These are phyloP conservation scores for Fistulinella cinereoalba DNA, from an alignment of 1,284 basidiomycete genomes.

Conservation along the genomic window DNA sequence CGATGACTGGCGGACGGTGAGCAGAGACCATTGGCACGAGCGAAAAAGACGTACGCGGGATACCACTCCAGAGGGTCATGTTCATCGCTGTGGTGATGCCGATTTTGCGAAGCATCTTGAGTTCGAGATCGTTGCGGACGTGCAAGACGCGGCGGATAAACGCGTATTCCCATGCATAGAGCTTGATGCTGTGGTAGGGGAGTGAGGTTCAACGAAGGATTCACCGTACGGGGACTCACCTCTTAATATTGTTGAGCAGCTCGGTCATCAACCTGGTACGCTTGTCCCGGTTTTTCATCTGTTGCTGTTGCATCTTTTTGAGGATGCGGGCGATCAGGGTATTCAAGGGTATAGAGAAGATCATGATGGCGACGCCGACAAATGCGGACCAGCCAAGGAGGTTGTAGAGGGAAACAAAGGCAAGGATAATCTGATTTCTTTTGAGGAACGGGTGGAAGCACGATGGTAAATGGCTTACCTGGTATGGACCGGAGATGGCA, in stretches of 20 bases:
- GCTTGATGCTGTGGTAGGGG: conserved; percentile 60
- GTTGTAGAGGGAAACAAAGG: conserved; percentile 86
- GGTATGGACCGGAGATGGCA: conserved; percentile 66
- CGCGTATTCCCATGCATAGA: conserved; percentile 87
- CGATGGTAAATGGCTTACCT: conserved; percentile 38
- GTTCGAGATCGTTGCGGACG: conserved; percentile 83
- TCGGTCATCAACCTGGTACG: conserved; percentile 79
- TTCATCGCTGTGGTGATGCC: conserved; percentile 69
- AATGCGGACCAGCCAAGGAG: conserved; percentile 92
- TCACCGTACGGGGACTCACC: conserved; percentile 36
- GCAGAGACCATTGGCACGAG: too few species aligned
- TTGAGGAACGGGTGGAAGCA: neutral
- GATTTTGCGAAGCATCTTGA: conserved; percentile 80
- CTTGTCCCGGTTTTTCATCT: conserved; percentile 89
- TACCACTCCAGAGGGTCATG: conserved; percentile 61
- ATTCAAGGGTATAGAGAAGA: conserved; percentile 78
- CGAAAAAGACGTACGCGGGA: conserved; percentile 46
- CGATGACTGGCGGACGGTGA: conserved; percentile 52
- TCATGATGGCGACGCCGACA: conserved; percentile 90
- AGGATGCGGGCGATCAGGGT: conserved; percentile 73
- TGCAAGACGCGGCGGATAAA: conserved; percentile 73
- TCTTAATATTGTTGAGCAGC: conserved; percentile 87
- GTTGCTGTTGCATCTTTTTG: conserved; percentile 79
- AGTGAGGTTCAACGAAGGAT: neutral
- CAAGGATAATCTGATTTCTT: conserved; percentile 65